These are phyloP conservation scores for Neurospora sp. DNA, from an alignment of 495 filamentous ascomycete genomes.

Conservation along the genomic window DNA sequence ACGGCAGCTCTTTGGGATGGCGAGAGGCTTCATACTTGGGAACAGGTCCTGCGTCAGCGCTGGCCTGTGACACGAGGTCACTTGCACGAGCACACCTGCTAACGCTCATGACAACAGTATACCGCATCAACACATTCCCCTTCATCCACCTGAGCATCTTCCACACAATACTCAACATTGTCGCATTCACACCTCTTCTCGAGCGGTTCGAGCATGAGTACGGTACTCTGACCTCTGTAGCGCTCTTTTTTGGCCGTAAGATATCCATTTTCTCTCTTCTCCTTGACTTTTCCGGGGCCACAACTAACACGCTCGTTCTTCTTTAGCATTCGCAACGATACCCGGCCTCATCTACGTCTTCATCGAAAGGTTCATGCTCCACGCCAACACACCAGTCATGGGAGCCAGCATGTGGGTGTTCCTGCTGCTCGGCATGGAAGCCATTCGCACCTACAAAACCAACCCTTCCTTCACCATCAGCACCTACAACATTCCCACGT, in stretches of 20 bases:
- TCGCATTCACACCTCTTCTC: conserved; percentile 72
- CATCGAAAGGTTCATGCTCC: conserved; percentile 56
- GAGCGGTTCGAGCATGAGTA: conserved; percentile 91
- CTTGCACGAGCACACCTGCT: neutral
- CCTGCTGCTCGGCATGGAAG: conserved; percentile 70
- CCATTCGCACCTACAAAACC: conserved; percentile 62
- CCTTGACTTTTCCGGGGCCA: neutral
- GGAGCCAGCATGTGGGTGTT: conserved; percentile 88
- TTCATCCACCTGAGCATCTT: conserved; percentile 74
- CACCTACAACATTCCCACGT: conserved; percentile 74
- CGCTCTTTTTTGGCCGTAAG: conserved; percentile 85
- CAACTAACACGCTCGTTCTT: conserved; percentile 6
- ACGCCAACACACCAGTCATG: conserved; percentile 56
- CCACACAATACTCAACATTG: conserved; percentile 66
- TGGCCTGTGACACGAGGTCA: neutral
- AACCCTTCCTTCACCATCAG: conserved; percentile 69
- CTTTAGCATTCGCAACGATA: conserved; percentile 64
- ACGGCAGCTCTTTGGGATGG: neutral
- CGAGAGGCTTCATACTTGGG: neutral
- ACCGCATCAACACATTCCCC: conserved; percentile 87
- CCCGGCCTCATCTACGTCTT: conserved; percentile 63
- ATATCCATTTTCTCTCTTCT: neutral
- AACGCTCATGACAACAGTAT: conserved; percentile 46
- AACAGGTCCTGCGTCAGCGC: neutral
- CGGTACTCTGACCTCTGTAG: conserved; percentile 75